Conservation (phyloP, 306 rosid species). For the Prunus mongolica region DNA sequence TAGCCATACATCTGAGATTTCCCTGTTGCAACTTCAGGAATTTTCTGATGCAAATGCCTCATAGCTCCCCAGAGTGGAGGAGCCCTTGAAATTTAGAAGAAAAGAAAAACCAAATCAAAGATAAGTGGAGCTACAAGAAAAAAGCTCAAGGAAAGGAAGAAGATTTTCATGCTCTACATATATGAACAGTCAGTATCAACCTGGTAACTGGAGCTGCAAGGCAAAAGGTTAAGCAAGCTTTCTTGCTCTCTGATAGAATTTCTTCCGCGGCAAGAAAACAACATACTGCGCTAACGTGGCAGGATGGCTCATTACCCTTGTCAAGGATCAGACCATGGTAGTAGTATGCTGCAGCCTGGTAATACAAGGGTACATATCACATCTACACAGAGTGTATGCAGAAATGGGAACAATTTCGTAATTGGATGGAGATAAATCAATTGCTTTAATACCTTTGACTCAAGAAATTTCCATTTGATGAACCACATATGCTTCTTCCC, state of each 20-base stretch:
- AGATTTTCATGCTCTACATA: neutral
- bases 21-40: conserved; percentile 89
- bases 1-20: conserved; percentile 81
- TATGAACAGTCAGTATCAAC: conserved; percentile 22
- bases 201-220: conserved; percentile 89
- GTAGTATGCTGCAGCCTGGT: conserved; percentile 92
- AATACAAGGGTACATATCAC: neutral
- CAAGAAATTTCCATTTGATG: conserved; percentile 90
- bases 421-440: neutral
- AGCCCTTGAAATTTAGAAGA: conserved; percentile 43
- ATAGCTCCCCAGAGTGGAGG: conserved; percentile 91
- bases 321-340: conserved; percentile 87
- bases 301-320: conserved; percentile 73
- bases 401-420: neutral
- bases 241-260: conserved; percentile 77
- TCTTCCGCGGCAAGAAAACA: conserved; percentile 95
- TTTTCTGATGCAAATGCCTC: conserved; percentile 74
- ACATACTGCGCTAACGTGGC: conserved; percentile 61
- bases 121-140: neutral
- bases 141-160: neutral
- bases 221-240: conserved; percentile 76
- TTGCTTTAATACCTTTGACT: conserved; percentile 64
- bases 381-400: neutral
- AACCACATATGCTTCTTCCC: conserved; percentile 75
- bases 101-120: neutral